Conservation (phyloP, 345 rosid species). For the Populus alba region DNA sequence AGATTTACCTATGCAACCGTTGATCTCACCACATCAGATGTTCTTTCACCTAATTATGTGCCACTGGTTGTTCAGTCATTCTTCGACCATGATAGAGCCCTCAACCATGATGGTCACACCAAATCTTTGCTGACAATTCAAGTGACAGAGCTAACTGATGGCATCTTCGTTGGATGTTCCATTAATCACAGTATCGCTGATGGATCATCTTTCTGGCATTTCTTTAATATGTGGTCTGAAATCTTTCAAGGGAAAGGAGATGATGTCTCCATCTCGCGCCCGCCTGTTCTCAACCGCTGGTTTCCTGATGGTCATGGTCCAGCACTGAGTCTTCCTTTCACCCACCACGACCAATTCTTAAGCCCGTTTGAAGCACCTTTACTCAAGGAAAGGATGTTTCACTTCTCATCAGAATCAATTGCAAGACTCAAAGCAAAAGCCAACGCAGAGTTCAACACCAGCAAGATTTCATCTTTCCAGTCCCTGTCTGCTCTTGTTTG, state of each 20-base stretch:
- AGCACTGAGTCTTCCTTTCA: conserved; percentile 45
- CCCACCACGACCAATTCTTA: conserved; percentile 46
- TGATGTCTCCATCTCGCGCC: conserved; percentile 30
- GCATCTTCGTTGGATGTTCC: conserved; percentile 64
- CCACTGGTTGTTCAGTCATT: conserved; percentile 60
- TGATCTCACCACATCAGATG: conserved; percentile 38
- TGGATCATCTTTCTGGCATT: conserved; percentile 67
- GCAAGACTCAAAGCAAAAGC: conserved; percentile 49
- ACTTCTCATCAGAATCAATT: conserved; percentile 54
- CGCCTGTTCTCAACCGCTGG: conserved; percentile 48
- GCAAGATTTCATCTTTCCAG: conserved; percentile 67
- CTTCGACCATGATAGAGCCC: conserved; percentile 60
- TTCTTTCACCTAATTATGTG: conserved; percentile 48
- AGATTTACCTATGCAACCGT: conserved; percentile 45
- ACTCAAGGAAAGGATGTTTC: conserved; percentile 57
- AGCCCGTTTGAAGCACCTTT: conserved; percentile 39
- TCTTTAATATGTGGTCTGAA: conserved; percentile 62
- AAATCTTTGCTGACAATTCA: conserved; percentile 52
- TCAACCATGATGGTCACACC: conserved; percentile 58
- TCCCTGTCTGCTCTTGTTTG: conserved; percentile 59
- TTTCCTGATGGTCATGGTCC: conserved; percentile 53
- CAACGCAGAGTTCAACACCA: conserved; percentile 42
- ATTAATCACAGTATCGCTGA: conserved; percentile 62
- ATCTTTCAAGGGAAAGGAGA: conserved; percentile 46
- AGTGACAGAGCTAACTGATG: conserved; percentile 64